Conservation (phyloP, 2,329 filamentous ascomycete genomes). For the Davidsoniella eucalypti region DNA sequence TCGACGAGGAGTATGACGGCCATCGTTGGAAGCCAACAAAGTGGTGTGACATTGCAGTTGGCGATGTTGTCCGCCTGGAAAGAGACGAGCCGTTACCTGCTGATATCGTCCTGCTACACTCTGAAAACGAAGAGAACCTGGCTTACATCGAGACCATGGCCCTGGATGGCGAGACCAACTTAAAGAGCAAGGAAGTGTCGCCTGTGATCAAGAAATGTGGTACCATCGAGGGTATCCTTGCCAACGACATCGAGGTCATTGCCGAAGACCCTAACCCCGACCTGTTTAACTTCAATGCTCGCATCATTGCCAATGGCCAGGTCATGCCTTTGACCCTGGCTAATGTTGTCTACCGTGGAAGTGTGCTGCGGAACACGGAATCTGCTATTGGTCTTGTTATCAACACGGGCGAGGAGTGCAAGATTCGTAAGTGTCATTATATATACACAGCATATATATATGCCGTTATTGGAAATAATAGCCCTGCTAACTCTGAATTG, state of each 20-base stretch:
- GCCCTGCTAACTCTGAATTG: not conserved
- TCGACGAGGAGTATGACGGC: constrained; percentile 44
- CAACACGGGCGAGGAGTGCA: constrained; percentile 82
- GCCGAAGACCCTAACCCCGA: constrained; percentile 65
- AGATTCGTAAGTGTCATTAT: constrained; percentile 40
- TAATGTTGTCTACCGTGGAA: constrained; percentile 76
- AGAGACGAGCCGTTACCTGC: constrained; percentile 71
- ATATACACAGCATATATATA: not conserved
- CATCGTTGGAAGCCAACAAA: constrained; percentile 33
- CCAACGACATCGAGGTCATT: constrained; percentile 44
- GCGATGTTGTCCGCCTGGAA: constrained; percentile 30
- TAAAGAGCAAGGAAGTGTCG: constrained; percentile 59
- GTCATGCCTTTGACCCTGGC: constrained; percentile 57
- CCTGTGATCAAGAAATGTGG: constrained; percentile 42
- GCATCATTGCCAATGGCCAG: constrained; percentile 39
- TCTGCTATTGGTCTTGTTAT: constrained; percentile 62
- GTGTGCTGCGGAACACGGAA: constrained; percentile 65
- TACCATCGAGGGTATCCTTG: constrained; percentile 35
- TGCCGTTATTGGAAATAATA: not conserved
- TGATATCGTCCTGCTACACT: constrained; percentile 65
- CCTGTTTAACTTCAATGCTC: constrained; percentile 61
- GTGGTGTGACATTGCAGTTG: constrained; percentile 33
- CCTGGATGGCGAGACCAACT: constrained; percentile 65
- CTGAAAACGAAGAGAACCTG: constrained; percentile 58
- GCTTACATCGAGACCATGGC: constrained; percentile 81